These are phyloP conservation scores for Dothiorella sarmentorum DNA, from an alignment of 2,329 filamentous ascomycete genomes.

Conservation along the genomic window DNA sequence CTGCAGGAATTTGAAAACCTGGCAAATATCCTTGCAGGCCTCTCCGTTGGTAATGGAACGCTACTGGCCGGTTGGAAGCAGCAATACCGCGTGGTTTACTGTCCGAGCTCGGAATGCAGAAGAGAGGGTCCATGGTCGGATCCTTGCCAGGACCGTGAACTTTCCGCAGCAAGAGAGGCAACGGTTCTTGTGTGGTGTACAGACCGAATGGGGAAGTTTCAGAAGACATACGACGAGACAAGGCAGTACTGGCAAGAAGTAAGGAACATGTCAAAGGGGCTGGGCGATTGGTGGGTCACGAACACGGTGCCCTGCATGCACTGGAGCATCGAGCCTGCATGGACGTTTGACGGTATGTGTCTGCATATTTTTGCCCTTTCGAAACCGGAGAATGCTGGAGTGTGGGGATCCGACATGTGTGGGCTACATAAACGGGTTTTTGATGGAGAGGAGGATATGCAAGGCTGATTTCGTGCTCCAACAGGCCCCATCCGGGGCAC, in stretches of 20 bases:
- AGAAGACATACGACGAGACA: not conserved
- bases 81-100: not conserved
- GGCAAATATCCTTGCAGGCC: not conserved
- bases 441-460: not conserved
- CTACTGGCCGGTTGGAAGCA: slow-evolving; percentile 16
- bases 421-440: too few relatives aligned
- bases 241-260: not conserved
- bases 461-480: too few relatives aligned
- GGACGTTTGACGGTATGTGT: not conserved
- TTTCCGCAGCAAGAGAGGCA: not conserved
- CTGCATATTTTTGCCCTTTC: not conserved
- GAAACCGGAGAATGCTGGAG: not conserved
- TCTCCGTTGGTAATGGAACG: slow-evolving; percentile 15
- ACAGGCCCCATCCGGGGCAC: not conserved
- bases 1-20: not conserved
- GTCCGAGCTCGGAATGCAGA: slow-evolving; percentile 5
- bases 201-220: not conserved
- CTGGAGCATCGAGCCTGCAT: not conserved
- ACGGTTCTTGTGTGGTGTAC: not conserved
- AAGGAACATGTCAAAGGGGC: not conserved
- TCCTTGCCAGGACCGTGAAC: slow-evolving; percentile 3
- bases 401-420: not conserved
- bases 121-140: slow-evolving; percentile 4
- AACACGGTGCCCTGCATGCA: not conserved
- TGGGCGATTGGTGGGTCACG: not conserved